phyloP scores from a whole-genome alignment of 2,329 filamentous ascomycete genomes.

The Botrytis cinerea region DNA sequence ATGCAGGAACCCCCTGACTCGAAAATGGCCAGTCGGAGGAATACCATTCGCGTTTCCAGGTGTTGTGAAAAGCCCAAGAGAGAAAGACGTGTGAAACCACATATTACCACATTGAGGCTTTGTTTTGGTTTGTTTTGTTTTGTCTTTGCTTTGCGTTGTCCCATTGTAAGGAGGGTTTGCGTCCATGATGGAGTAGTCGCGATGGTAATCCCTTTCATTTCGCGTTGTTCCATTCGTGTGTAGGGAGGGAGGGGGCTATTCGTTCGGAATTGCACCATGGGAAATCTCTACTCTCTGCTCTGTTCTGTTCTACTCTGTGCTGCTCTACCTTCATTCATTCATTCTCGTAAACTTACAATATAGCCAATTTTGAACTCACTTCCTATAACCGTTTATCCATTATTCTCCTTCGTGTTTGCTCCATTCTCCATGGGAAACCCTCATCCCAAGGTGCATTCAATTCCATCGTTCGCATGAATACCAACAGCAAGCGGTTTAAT shows the following conservation, averaged over 20 bases:
- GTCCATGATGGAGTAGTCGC: slow-evolving; percentile 14
- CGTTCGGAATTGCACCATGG: not conserved
- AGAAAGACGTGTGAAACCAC: slow-evolving; percentile 32
- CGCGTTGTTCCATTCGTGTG: slow-evolving; percentile 11
- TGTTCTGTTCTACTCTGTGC: not conserved
- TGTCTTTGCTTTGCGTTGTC: slow-evolving; percentile 31
- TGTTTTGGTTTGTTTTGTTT: slow-evolving; percentile 40
- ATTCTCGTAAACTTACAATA: slow-evolving; percentile 2
- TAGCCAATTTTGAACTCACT: not conserved
- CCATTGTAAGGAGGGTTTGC: not conserved
- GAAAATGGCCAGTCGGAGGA: slow-evolving; percentile 32
- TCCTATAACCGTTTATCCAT: not conserved
- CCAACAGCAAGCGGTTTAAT: not conserved
- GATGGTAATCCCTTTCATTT: not conserved
- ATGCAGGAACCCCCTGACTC: slow-evolving; percentile 24
- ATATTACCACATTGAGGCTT: slow-evolving; percentile 35
- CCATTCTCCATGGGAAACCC: not conserved
- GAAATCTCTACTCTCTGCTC: not conserved
- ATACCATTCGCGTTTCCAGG: slow-evolving; percentile 34
- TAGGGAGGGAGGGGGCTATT: not conserved
- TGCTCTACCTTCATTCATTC: not conserved
- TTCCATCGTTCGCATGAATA: not conserved
- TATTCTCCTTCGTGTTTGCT: not conserved
- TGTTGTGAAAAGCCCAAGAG: slow-evolving; percentile 27
- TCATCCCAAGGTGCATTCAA: not conserved